Evolutionary conservation across 148 eudicot species (phyloP), one percentile per base, ranked within the genome.

Genomic region (Hydrangea macrophylla): DNA sequence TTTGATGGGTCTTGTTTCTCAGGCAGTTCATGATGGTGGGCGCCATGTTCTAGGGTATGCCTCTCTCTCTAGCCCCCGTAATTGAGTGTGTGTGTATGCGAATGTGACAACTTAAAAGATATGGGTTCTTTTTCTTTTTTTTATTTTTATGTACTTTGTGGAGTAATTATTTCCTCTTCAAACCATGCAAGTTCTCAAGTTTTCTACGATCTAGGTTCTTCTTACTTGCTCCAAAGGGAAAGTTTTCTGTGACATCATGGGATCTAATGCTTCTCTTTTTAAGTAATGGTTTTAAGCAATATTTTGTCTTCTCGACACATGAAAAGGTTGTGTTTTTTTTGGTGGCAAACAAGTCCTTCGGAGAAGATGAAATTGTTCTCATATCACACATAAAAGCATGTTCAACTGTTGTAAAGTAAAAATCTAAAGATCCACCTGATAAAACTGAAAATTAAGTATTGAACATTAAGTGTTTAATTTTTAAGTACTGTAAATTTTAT

Each of bases 1-100:
- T 76, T 77, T 92, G 73, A 92, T 92, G 98, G 98, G 98, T 72
- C 96, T 90, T 77, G 94, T 92, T 86, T 90, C 98, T 81, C 98
- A 92, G 79, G 94, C 98, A 67, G 98, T 85, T 83, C 94, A 92
- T 84, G 90, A 92, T 84, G 98, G 98, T 78, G 98, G 98, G 79
- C 98, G 98, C 84, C 98, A 92, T 86, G 98, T 92, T 84, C 92
- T 92, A 77, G 98, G 98, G 98, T 92, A 84, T 54, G 71, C 30
- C 54, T 62, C 42, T 32, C 57, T 71, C 67, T 72, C 56, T 33
- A 11, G 18, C 56, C 28, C 68, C 20, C 13, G 3, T 63, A 23
- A 23, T 61, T 44, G 36, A 44, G 30, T 56, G 15, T 71, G 24
- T 60, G n/a, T n/a, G n/a, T n/a, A n/a, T n/a, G n/a, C n/a, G n/a